These are phyloP conservation scores for Rutidosis leptorrhynchoides DNA, from an alignment of 129 eudicot genomes.

Conservation along the genomic window DNA sequence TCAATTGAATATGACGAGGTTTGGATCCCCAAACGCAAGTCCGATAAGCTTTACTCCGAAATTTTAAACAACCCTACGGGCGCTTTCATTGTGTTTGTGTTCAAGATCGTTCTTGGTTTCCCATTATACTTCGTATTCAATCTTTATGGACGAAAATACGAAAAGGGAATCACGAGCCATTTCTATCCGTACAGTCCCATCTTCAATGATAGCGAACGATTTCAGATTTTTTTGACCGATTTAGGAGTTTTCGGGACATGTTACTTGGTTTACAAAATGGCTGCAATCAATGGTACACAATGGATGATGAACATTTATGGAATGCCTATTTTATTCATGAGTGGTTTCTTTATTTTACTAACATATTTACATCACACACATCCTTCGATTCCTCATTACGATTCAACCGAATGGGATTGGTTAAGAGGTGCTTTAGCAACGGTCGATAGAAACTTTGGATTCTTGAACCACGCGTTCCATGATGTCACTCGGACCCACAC, in stretches of 20 bases:
- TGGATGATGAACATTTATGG: conserved; percentile 26
- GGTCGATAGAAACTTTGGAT: conserved; percentile 33
- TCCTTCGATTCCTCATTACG: conserved; percentile 37
- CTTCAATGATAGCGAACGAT: conserved; percentile 29
- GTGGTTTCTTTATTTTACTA: conserved; percentile 21
- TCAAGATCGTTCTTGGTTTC: conserved; percentile 29
- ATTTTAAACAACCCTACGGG: conserved; percentile 30
- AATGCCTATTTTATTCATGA: conserved; percentile 21
- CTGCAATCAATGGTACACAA: conserved; percentile 11
- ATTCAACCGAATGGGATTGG: conserved; percentile 41
- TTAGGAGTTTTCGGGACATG: conserved; percentile 25
- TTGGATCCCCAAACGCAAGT: conserved; percentile 31
- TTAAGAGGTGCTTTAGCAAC: conserved; percentile 39
- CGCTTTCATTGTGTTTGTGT: conserved; percentile 8
- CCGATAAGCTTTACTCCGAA: conserved; percentile 22
- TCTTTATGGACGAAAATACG: conserved; percentile 27
- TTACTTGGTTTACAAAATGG: conserved; percentile 7
- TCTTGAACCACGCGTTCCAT: conserved; percentile 30
- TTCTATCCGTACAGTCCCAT: conserved; percentile 30
- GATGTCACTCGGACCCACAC: conserved; percentile 25
- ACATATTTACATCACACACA: conserved; percentile 21
- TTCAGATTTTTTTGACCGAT: conserved; percentile 27
- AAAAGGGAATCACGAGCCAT: conserved; percentile 23
- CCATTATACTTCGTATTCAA: conserved; percentile 32
- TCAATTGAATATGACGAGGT: conserved; percentile 33